Evolutionary conservation across 768 basidiomycete species (phyloP), one percentile per base, ranked within the genome.

Genomic region (Calvatia gigantea): DNA sequence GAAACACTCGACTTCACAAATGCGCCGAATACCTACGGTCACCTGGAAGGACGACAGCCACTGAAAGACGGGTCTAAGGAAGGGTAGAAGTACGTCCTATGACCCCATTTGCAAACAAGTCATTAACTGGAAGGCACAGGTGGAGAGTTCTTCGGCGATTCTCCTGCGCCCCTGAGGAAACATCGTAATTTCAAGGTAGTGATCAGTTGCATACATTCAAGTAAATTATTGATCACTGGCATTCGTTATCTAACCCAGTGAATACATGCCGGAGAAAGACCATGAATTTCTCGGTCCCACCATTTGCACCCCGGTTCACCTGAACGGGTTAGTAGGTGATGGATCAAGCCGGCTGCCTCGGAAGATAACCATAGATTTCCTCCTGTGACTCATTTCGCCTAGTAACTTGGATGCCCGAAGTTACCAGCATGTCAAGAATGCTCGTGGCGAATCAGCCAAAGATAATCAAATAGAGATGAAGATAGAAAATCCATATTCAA

Each of bases 141-240:
- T n/a, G n/a, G n/a, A n/a, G 61, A 58, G 27, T 74, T 73, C 43
- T 78, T 80, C 56, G 82, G 82, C 19, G 74, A 83, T 64, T 86
- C 88, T 73, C 82, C 80, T 56, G 80, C 80, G 19, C 82, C 85
- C 19, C 87, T 86, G 0, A 82, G 78, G 64, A 84, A 84, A 29
- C 73, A 82, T 54, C 82, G 81, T 58, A 84, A 88, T 58, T 62
- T 86, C 49, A 79, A 68, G 78, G 80, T 57, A 87, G 87, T 43
- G 88, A 89, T 66, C 80, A 81, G 70, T n/a, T n/a, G n/a, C n/a
- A n/a, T n/a, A n/a, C n/a, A n/a, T n/a, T 85, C 87, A 33, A 77
- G 64, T 60, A 62, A 4, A 12, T 43, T 28, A 17, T 17, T n/a
- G 38, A 28, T 45, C 11, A 9, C 23, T 12, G 3, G 15, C 27